Evolutionary conservation across 1,284 basidiomycete genomes (phyloP), one percentile per base, ranked within the genome.

Genomic region (Mrakiaceae sp.): DNA sequence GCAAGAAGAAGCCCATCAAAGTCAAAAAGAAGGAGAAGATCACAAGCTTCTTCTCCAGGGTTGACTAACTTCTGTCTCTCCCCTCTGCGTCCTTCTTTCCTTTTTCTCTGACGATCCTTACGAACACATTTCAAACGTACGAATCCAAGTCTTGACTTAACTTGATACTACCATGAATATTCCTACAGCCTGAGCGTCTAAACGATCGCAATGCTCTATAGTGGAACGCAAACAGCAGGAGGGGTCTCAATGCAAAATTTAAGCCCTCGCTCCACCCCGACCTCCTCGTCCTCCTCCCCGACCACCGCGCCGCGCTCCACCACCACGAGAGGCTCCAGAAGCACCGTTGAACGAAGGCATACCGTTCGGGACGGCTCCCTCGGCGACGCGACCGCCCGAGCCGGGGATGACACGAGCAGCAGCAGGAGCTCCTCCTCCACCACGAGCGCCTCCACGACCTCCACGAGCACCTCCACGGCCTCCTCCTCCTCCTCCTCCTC

Each of bases 381-480:
- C 27, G 27, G 27, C 27, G 27, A 27, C 27, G 2, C 27, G 27
- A 27, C 27, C 27, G 27, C 27, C 27, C 27, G 27, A 27, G 27
- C 27, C 27, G 46, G 47, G 57, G 2, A 58, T 39, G n/a, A 47
- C 57, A 27, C 57, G n/a, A 5, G 40, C 60, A 46, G 47, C 60
- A 43, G 42, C 62, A 42, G 12, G 12, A 10, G 47, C 62, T 58
- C 68, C 64, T 5, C 61, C 62, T 12, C 63, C 66, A 8, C 69
- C 64, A 12, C 67, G 55, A 9, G 57, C 65, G 4, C 66, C 60
- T 40, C 69, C 68, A 50, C 60, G 46, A 11, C 56, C 66, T 10
- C 68, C 69, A 44, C 63, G 64, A 42, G 54, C 51, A 14, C 59
- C 44, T 52, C 68, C 61, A 11, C 68, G 61, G 7, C 67, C 59